These are phyloP conservation scores for Meredithiella fracta DNA, from an alignment of 2,329 filamentous ascomycete genomes.

Conservation along the genomic window DNA sequence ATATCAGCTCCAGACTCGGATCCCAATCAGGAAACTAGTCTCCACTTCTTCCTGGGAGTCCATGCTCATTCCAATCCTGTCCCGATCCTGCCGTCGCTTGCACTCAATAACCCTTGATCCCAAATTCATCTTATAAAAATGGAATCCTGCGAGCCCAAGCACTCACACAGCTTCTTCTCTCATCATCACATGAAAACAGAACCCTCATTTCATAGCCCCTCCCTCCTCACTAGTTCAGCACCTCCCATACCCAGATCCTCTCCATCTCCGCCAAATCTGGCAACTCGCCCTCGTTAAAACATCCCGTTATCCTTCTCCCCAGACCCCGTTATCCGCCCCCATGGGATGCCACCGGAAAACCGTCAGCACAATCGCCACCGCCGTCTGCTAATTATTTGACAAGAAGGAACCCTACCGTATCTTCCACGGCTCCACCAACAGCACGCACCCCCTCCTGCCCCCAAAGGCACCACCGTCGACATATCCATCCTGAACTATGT, in stretches of 20 bases:
- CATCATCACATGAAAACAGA: too few species aligned
- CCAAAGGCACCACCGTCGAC: conserved; percentile 38
- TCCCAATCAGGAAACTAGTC: too few species aligned
- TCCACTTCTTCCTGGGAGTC: not conserved
- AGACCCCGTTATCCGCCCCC: not conserved
- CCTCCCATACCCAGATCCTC: not conserved
- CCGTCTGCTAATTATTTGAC: conserved; percentile 33
- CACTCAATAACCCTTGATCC: not conserved
- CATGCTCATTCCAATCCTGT: not conserved
- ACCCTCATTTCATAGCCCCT: not conserved
- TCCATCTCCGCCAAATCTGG: not conserved
- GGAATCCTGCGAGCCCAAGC: too few species aligned
- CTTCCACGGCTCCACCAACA: conserved; percentile 63
- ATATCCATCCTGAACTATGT: conserved; percentile 49
- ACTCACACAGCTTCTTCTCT: too few species aligned
- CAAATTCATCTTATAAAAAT: not conserved
- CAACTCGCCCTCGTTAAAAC: not conserved
- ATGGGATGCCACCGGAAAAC: conserved; percentile 37
- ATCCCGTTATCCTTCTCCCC: not conserved
- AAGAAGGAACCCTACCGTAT: conserved; percentile 49
- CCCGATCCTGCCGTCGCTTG: too few species aligned
- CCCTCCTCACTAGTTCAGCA: not conserved
- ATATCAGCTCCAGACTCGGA: too few species aligned
- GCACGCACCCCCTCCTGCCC: conserved; percentile 40
- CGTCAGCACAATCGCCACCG: conserved; percentile 30